Percentiles rank a stretch among this genome's conserved stretches.
These are phyloP conservation scores for Trichoderma sp. DNA, from an alignment of 2,329 filamentous ascomycete genomes.

Conservation along the genomic window DNA sequence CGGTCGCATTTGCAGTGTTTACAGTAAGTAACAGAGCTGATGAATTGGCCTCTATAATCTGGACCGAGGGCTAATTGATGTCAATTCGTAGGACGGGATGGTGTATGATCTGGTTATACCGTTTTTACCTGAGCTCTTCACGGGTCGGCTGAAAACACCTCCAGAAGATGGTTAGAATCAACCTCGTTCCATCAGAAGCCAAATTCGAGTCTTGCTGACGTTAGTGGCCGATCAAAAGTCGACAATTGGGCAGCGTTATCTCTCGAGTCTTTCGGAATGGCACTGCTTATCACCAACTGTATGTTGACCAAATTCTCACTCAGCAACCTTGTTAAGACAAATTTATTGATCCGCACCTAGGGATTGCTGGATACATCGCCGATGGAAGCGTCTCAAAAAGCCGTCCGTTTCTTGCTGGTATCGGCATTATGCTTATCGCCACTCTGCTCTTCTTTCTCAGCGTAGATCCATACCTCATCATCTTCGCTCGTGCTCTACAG, in stretches of 20 bases:
- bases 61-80: not conserved
- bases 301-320: not conserved
- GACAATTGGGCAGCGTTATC: constrained; percentile 17
- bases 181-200: not conserved
- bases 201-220: not conserved
- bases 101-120: constrained; percentile 21
- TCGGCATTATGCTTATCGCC: constrained; percentile 17
- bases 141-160: constrained; percentile 4
- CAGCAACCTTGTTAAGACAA: not conserved
- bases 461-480: constrained; percentile 8
- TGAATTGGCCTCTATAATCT: not conserved
- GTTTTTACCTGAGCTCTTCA: constrained; percentile 21
- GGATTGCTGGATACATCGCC: constrained; percentile 19
- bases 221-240: not conserved
- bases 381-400: constrained; percentile 20
- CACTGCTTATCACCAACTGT: constrained; percentile 17
- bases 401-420: constrained; percentile 13
- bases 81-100: not conserved
- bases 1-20: constrained; percentile 17
- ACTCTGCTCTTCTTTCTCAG: constrained; percentile 21
- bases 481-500: constrained; percentile 15
- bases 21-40: not conserved
- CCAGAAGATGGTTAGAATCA: constrained; percentile 16
- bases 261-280: constrained; percentile 20
- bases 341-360: not conserved